A percentile compares a stretch with the other conserved stretches of the same genome.
Conservation (phyloP, 2,329 filamentous ascomycete genomes). For the Sporothrix variecibatus region DNA sequence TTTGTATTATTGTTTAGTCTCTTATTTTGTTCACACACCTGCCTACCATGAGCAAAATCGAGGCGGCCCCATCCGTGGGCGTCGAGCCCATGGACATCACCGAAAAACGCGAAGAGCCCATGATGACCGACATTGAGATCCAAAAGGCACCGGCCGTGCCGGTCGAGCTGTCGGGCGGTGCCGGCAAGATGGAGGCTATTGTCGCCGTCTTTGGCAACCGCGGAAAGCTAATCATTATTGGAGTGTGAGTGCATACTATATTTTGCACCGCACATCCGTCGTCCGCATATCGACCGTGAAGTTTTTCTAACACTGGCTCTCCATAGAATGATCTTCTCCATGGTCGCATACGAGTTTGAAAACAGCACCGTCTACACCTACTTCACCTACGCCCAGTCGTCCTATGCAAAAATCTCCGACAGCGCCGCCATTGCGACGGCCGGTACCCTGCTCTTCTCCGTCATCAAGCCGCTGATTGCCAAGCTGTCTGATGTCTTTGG, state of each 20-base stretch:
- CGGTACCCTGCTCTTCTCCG: conserved; percentile 46
- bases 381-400: conserved; percentile 39
- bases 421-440: conserved; percentile 38
- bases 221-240: conserved; percentile 10
- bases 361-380: conserved; percentile 38
- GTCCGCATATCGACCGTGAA: too few species aligned
- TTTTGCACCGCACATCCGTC: background rate
- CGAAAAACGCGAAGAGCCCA: background rate
- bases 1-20: background rate
- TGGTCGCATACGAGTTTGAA: conserved; percentile 34
- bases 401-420: conserved; percentile 38
- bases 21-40: background rate
- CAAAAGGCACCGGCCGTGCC: background rate
- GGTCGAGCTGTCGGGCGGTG: background rate
- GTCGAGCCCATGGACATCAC: background rate
- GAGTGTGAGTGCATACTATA: background rate
- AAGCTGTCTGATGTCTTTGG: conserved; percentile 65
- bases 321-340: background rate
- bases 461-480: conserved; percentile 62
- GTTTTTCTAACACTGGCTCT: background rate
- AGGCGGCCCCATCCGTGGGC: background rate
- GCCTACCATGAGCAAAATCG: background rate
- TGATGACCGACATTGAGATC: conserved; percentile 16
- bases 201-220: background rate
- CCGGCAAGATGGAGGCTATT: conserved; percentile 17